Conservation (phyloP, 2,329 filamentous ascomycete genomes). For the Paraconiothyrium brasiliense region DNA sequence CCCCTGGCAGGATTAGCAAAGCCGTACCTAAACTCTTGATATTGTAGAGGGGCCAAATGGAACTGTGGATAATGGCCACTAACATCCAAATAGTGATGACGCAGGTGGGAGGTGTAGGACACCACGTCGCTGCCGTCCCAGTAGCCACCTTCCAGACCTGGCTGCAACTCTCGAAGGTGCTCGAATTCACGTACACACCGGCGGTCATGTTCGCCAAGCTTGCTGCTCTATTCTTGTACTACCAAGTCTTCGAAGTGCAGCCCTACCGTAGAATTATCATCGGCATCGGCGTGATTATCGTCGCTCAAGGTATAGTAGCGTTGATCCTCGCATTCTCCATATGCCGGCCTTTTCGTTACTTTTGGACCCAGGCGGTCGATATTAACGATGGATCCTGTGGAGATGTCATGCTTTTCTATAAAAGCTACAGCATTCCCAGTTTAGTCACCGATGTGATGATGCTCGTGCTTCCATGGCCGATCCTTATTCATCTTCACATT, state of each 20-base stretch:
- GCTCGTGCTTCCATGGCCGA: constrained; percentile 18
- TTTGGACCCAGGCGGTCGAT: constrained; percentile 20
- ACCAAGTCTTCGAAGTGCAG: constrained; percentile 19
- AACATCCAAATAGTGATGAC: constrained; percentile 19
- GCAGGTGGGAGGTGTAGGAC: constrained; percentile 19
- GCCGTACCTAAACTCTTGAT: not conserved
- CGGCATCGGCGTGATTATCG: constrained; percentile 14
- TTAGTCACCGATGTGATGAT: constrained; percentile 20
- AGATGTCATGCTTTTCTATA: constrained; percentile 21
- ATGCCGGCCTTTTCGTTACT: constrained; percentile 21
- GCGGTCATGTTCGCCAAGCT: constrained; percentile 23
- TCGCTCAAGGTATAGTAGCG: constrained; percentile 19
- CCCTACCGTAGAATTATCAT: constrained; percentile 17
- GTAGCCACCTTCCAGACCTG: constrained; percentile 17
- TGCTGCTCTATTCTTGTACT: constrained; percentile 18
- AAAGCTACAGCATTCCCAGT: constrained; percentile 21
- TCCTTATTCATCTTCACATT: constrained; percentile 11
- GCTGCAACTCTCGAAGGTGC: constrained; percentile 21
- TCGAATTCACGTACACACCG: constrained; percentile 23
- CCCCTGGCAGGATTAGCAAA: no score
- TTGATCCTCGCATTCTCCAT: constrained; percentile 19
- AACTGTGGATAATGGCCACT: constrained; percentile 6
- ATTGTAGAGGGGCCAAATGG: no score
- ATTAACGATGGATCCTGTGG: constrained; percentile 15
- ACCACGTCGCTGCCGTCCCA: constrained; percentile 15